Evolutionary conservation across 257 asterid species (phyloP).

Genomic region (Lavandula angustifolia): DNA sequence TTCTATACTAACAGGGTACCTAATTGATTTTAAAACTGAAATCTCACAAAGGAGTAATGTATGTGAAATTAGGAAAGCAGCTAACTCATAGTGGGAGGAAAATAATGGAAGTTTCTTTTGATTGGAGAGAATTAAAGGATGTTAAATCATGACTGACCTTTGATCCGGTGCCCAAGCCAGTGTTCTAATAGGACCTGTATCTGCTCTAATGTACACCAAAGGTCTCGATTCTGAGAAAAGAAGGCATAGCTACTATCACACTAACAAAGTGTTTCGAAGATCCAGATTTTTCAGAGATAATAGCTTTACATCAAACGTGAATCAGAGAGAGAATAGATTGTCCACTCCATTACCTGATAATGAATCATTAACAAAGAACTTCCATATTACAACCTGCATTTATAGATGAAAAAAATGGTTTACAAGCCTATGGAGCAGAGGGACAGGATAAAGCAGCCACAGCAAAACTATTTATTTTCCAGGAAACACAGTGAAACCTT

Average conservation of each 20-base stretch:
- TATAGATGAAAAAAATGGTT: conserved; percentile 27
- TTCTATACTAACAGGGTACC: not conserved
- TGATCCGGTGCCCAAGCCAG: conserved; percentile 81
- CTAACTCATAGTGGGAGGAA: conserved; percentile 24
- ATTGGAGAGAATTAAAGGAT: not conserved
- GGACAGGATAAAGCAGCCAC: conserved; percentile 8
- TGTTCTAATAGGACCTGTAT: conserved; percentile 78
- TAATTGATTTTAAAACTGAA: not conserved
- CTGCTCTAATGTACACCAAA: conserved; percentile 81
- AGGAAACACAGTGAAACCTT: conserved; percentile 22
- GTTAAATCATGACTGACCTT: conserved; percentile 49
- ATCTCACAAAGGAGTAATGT: not conserved
- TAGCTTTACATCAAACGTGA: conserved; percentile 21
- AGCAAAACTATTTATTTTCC: not conserved
- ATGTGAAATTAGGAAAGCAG: conserved; percentile 15
- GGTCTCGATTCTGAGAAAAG: conserved; percentile 75
- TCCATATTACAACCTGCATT: conserved; percentile 90
- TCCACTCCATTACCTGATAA: conserved; percentile 57
- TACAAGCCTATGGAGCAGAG: conserved; percentile 18
- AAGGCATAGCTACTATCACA: conserved; percentile 25
- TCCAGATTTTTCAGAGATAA: conserved; percentile 14
- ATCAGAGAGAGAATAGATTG: conserved; percentile 24
- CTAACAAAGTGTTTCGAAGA: conserved; percentile 18
- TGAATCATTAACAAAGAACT: conserved; percentile 59
- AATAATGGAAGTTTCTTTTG: conserved; percentile 6